Percentiles rank a stretch among this genome's conserved stretches.
Conservation (phyloP, 2,329 filamentous ascomycete species). For the Alternaria sp. region DNA sequence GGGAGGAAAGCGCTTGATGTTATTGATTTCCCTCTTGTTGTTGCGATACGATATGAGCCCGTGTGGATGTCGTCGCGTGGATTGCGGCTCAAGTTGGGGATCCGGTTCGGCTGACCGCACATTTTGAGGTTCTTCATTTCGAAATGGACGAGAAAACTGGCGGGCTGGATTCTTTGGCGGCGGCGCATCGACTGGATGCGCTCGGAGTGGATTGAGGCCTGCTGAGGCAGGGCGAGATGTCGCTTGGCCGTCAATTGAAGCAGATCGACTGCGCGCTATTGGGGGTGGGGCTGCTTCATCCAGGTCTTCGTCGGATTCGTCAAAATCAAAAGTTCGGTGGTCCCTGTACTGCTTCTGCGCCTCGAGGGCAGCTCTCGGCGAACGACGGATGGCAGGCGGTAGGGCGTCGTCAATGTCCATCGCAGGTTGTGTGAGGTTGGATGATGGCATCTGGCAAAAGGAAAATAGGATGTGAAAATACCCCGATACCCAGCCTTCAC, state of each 20-base stretch:
- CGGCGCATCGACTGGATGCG: conserved; percentile 20
- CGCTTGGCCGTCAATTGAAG: conserved; percentile 8
- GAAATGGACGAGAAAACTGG: conserved; percentile 29
- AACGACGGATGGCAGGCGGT: conserved; percentile 26
- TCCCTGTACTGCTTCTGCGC: conserved; percentile 15
- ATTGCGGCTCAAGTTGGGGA: conserved; percentile 14
- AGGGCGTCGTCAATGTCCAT: conserved; percentile 26
- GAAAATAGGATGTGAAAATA: conserved; percentile 1
- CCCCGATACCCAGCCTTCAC: conserved; percentile 3
- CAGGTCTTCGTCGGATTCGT: conserved; percentile 16
- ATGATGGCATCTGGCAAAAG: conserved; percentile 2
- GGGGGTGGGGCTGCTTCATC: conserved; percentile 29
- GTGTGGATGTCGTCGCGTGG: conserved; percentile 16
- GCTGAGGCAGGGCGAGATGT: conserved; percentile 11
- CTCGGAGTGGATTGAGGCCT: conserved; percentile 27
- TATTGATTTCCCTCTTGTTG: conserved; percentile 18
- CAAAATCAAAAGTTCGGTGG: conserved; percentile 13
- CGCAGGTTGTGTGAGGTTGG: conserved; percentile 11
- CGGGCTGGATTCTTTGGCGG: conserved; percentile 9
- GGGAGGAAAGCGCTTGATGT: conserved; percentile 28
- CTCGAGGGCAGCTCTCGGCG: conserved; percentile 25
- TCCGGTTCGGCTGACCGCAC: conserved; percentile 10
- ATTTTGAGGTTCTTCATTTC: conserved; percentile 13
- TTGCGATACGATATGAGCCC: conserved; percentile 28
- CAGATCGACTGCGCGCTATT: conserved; percentile 21